A percentile compares a stretch with the other conserved stretches of the same genome.
These are phyloP conservation scores for Penicillium sp. DNA, from an alignment of 2,329 filamentous ascomycete genomes.

Conservation along the genomic window DNA sequence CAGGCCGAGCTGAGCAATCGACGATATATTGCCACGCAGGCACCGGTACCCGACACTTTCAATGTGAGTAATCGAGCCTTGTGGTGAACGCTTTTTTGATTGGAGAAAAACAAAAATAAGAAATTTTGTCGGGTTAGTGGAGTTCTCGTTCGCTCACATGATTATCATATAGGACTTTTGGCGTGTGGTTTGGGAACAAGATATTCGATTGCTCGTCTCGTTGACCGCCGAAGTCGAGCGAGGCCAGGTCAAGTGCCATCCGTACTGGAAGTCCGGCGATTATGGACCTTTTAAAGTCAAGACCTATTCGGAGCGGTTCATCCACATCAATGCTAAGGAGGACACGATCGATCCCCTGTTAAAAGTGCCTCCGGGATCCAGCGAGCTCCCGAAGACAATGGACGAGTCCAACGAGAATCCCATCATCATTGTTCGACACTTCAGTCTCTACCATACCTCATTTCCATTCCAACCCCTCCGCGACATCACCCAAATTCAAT, in stretches of 20 bases:
- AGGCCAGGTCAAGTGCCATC: slow-evolving; percentile 88
- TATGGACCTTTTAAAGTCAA: slow-evolving; percentile 74
- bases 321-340: slow-evolving; percentile 62
- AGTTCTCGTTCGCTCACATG: background rate
- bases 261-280: slow-evolving; percentile 77
- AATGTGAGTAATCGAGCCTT: slow-evolving; percentile 53
- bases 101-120: no score
- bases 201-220: slow-evolving; percentile 92
- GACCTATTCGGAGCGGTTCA: slow-evolving; percentile 71
- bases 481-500: slow-evolving; percentile 91
- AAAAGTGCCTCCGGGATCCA: background rate
- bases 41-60: slow-evolving; percentile 85
- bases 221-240: slow-evolving; percentile 91
- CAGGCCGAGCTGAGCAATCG: slow-evolving; percentile 77
- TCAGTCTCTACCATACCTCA: slow-evolving; percentile 69
- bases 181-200: slow-evolving; percentile 95
- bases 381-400: slow-evolving; percentile 16
- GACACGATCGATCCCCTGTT: slow-evolving; percentile 32
- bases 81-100: no score
- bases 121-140: no score
- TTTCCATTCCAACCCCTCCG: slow-evolving; percentile 80
- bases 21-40: slow-evolving; percentile 91
- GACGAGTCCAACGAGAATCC: slow-evolving; percentile 43
- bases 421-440: slow-evolving; percentile 78
- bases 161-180: slow-evolving; percentile 70